A percentile compares a stretch with the other conserved stretches of the same genome.
These are phyloP conservation scores for Lentinula detonsa DNA, from an alignment of 768 basidiomycete genomes.

Conservation along the genomic window DNA sequence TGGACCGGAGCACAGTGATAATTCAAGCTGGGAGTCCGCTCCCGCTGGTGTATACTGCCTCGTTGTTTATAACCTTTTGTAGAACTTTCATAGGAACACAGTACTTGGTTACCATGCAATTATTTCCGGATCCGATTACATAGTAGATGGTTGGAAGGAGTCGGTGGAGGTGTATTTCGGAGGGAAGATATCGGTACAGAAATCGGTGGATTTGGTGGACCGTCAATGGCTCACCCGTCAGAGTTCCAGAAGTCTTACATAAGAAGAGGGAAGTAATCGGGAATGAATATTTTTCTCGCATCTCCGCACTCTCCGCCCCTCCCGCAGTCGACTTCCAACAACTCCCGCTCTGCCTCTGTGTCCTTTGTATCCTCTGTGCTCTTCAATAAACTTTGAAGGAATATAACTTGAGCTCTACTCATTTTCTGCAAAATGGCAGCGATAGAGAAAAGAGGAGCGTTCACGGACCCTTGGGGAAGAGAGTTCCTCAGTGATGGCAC, in stretches of 20 bases:
- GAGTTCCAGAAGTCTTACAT: background rate
- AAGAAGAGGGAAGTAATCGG: background rate
- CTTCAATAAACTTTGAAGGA: no score
- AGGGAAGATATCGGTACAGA: background rate
- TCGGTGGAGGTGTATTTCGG: no score
- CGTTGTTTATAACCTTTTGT: no score
- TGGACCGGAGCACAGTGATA: no score
- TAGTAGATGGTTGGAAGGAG: no score
- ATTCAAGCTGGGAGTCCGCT: no score
- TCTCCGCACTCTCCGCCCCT: background rate
- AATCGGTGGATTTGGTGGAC: background rate
- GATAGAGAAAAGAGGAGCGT: background rate
- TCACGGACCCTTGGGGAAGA: background rate
- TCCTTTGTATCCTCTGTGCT: background rate
- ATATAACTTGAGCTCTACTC: no score
- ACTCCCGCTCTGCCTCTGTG: background rate
- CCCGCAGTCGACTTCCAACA: background rate
- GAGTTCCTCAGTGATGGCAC: background rate
- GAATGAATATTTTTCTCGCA: background rate
- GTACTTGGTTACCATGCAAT: no score
- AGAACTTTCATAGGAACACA: no score
- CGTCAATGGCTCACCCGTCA: background rate
- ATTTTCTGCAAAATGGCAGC: background rate
- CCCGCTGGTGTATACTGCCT: no score
- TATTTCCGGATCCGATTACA: background rate